Conservation (phyloP, 805 yeast genomes). For the Zygosaccharomyces siamensis region DNA sequence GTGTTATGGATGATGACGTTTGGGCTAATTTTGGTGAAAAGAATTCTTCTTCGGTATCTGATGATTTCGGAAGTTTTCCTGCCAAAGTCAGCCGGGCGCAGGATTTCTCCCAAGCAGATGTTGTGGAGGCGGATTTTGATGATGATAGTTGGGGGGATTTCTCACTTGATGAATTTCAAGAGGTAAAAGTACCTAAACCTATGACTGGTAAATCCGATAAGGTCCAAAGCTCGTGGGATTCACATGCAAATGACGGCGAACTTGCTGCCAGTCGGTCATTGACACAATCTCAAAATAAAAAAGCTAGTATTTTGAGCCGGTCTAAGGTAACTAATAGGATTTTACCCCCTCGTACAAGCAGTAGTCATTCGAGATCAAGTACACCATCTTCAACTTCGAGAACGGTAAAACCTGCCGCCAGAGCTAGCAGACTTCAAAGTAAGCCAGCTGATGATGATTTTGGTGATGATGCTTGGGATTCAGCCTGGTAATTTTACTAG, state of each 20-base stretch:
- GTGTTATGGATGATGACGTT: conserved; percentile 30
- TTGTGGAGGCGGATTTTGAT: neutral
- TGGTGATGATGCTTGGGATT: conserved; percentile 27
- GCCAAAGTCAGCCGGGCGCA: neutral
- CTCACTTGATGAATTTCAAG: conserved; percentile 1
- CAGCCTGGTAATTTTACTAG: conserved; percentile 19
- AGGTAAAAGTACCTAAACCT: neutral
- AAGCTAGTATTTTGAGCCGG: conserved; percentile 1
- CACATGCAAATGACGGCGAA: conserved; percentile 16
- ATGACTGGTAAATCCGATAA: conserved; percentile 11
- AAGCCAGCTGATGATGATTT: conserved; percentile 6
- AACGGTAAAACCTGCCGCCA: neutral
- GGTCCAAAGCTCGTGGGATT: conserved; percentile 24
- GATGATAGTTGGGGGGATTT: conserved; percentile 32
- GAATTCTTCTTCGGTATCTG: conserved; percentile 2
- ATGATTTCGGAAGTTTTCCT: neutral
- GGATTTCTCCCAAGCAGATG: neutral
- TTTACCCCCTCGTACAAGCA: conserved; percentile 8
- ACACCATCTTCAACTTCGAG: conserved; percentile 2
- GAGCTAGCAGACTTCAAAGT: neutral
- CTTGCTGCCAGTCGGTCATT: conserved; percentile 2
- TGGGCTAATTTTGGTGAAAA: conserved; percentile 25
- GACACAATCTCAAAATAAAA: conserved; percentile 2
- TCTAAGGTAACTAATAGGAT: conserved; percentile 5
- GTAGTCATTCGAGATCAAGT: neutral